Evolutionary conservation across 805 yeast species (phyloP), one percentile per base, ranked within the genome.

Genomic region (Kluyveromyces lactis): DNA sequence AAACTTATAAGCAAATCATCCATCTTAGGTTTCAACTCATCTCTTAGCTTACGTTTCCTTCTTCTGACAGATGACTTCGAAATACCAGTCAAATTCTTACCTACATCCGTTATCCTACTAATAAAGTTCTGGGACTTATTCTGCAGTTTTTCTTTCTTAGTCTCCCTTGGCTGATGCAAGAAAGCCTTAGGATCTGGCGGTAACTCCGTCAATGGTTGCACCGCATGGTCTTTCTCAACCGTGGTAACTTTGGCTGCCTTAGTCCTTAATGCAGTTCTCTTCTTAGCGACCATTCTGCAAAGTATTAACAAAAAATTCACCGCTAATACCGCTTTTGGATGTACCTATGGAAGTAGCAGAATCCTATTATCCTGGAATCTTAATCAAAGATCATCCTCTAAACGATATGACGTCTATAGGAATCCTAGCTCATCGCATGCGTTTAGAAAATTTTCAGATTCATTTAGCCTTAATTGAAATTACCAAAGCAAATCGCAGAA

Each of bases 31-130:
- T 73, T 74, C 43, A 84, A 63, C 47, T 79, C 75, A 41, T 81
- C 82, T 49, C 72, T 73, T 36, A 69, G 66, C 49, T 70, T 73
- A 47, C 84, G 75, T 50, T 79, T 79, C 47, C 86, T 70, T 57
- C 80, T 69, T 53, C 86, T 70, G 3, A 71, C 45, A 0, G 86
- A 66, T 4, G 86, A 77, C 54, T 82, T 83, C 16, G 86, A 78
- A 31, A 83, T 68, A 17, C 74, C 73, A 13, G 67, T 64, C 51
- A 51, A 67, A 51, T 42, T 68, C 23, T 51, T 45, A 3, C 53
- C 28, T 15, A 35, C 45, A 11, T 51, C 49, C 38, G 45, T 45
- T 4, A 58, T 46, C 33, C 47, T 48, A 2, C 49, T 36, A 28
- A 53, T 32, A 38, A 61, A 63, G 42, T 70, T 64, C 39, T 56